Conservation (phyloP, 331 rosid species). For the Malus hybrid region DNA sequence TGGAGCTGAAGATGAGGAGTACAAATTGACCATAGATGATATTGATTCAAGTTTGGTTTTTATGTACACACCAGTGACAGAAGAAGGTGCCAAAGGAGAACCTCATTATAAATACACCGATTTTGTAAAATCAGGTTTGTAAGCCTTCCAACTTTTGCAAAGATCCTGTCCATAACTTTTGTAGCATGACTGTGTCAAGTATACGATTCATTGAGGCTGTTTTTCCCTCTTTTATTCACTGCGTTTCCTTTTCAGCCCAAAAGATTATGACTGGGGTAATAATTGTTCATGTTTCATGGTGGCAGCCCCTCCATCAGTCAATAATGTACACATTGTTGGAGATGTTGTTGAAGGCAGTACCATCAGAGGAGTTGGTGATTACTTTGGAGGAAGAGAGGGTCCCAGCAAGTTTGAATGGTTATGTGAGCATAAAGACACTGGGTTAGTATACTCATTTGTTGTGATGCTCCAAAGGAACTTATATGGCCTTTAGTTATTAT, state of each 20-base stretch:
- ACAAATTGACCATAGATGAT: slow-evolving; percentile 68
- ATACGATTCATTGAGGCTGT: neutral
- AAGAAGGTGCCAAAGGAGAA: slow-evolving; percentile 94
- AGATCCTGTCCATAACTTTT: neutral
- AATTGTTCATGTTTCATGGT: slow-evolving; percentile 14
- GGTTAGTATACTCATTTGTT: slow-evolving; percentile 48
- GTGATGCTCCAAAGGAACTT: neutral
- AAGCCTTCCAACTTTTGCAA: neutral
- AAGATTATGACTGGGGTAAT: neutral
- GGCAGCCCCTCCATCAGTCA: slow-evolving; percentile 88
- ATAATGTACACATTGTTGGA: slow-evolving; percentile 71
- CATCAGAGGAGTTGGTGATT: slow-evolving; percentile 84
- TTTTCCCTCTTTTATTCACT: neutral
- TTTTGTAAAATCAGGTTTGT: slow-evolving; percentile 81
- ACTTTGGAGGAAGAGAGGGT: slow-evolving; percentile 98
- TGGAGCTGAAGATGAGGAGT: slow-evolving; percentile 94
- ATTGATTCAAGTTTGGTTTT: slow-evolving; percentile 92
- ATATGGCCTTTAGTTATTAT: neutral
- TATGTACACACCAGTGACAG: slow-evolving; percentile 96
- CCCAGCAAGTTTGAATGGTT: slow-evolving; percentile 99
- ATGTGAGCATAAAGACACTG: slow-evolving; percentile 52
- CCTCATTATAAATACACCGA: slow-evolving; percentile 92
- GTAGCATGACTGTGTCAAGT: neutral
- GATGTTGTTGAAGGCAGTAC: slow-evolving; percentile 74
- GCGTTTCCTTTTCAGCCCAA: neutral